A percentile compares a stretch with the other conserved stretches of the same genome.
phyloP scores from a whole-genome alignment of 805 yeast genomes.

The Brettanomyces sp. region DNA sequence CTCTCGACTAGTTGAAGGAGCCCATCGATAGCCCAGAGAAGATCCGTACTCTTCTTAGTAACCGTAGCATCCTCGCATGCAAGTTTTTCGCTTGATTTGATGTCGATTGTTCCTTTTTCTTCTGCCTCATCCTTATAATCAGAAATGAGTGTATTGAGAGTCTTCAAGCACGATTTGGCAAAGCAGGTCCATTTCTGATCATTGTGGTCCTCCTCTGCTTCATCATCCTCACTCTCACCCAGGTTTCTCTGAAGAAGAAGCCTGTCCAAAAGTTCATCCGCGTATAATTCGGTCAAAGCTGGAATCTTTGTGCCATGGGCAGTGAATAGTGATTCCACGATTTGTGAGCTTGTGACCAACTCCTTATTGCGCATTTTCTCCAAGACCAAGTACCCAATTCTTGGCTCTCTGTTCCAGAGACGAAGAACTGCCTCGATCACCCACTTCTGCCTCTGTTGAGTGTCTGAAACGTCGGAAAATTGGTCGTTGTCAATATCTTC shows the following conservation, averaged over 20 bases:
- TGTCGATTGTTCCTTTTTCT: constrained; percentile 1
- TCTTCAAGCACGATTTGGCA: constrained; percentile 4
- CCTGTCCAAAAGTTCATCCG: constrained; percentile 30
- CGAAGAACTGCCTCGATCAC: constrained; percentile 48
- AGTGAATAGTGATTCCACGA: constrained; percentile 34
- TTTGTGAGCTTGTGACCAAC: constrained; percentile 31
- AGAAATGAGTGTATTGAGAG: background rate
- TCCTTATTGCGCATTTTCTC: constrained; percentile 41
- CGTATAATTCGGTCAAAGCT: constrained; percentile 32
- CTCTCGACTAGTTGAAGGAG: constrained; percentile 4
- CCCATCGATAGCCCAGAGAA: constrained; percentile 6
- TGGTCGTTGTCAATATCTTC: constrained; percentile 12
- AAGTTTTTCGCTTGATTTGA: background rate
- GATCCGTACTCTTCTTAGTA: constrained; percentile 1
- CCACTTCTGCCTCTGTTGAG: constrained; percentile 28
- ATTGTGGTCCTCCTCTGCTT: constrained; percentile 8
- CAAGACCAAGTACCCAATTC: constrained; percentile 52
- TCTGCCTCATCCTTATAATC: background rate
- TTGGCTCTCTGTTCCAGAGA: constrained; percentile 59
- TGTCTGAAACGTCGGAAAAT: constrained; percentile 18
- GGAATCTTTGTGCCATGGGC: constrained; percentile 24
- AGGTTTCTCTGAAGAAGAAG: constrained; percentile 7
- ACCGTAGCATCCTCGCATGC: constrained; percentile 2
- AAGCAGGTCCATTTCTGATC: constrained; percentile 9
- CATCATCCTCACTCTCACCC: constrained; percentile 8